Conservation (phyloP, 106 monocot species). For the Dendrobium officinale region DNA sequence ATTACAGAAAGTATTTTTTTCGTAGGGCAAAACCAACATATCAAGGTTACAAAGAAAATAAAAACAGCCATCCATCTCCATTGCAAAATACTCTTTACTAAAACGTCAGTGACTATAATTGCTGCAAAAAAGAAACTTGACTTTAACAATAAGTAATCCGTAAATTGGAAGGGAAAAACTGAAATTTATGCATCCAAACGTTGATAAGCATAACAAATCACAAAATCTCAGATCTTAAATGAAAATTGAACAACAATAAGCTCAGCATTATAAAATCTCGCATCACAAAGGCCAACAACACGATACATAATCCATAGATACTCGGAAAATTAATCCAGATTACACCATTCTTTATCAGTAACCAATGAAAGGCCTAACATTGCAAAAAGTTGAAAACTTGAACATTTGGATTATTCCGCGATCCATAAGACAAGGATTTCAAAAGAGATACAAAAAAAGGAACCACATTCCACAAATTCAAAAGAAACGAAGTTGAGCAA, state of each 20-base stretch:
- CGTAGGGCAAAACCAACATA: background rate
- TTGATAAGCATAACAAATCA: no score
- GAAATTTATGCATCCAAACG: background rate
- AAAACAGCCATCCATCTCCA: background rate
- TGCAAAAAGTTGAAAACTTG: background rate
- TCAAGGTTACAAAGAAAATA: background rate
- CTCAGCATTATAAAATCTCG: background rate
- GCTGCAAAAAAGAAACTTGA: background rate
- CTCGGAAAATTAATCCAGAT: background rate
- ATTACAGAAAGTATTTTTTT: background rate
- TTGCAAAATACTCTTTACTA: background rate
- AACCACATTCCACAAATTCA: conserved; percentile 2
- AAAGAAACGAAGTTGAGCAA: background rate
- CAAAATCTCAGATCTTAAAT: background rate
- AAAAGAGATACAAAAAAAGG: background rate
- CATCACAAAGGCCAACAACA: background rate
- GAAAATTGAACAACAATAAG: background rate
- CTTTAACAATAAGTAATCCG: background rate
- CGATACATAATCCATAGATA: background rate
- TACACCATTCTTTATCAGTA: background rate
- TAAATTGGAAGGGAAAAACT: background rate
- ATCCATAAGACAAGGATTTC: background rate
- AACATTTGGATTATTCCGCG: background rate
- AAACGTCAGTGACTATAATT: background rate
- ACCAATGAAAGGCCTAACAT: background rate